Conservation (phyloP, 371 early-diverging fungal genomes). For the Rhizopus delemar region DNA sequence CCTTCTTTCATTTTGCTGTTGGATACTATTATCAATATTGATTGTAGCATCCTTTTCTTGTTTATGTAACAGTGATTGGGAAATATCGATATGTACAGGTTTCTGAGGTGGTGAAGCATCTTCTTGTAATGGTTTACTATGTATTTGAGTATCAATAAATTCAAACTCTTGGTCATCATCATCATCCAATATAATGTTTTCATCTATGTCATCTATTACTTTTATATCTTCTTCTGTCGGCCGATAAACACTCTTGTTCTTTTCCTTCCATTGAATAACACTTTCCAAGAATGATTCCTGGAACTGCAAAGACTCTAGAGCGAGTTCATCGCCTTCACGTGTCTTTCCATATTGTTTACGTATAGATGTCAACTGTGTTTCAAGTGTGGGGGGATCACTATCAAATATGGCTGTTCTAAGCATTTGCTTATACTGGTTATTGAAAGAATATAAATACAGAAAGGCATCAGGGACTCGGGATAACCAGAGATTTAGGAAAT, state of each 20-base stretch:
- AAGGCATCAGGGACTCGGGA: slow-evolving; percentile 43
- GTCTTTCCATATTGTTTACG: slow-evolving; percentile 51
- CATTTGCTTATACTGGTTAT: slow-evolving; percentile 48
- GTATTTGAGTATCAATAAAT: slow-evolving; percentile 9
- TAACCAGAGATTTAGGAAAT: slow-evolving; percentile 28
- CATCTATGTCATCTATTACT: background rate
- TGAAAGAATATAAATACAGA: slow-evolving; percentile 38
- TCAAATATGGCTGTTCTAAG: slow-evolving; percentile 46
- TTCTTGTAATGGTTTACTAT: background rate
- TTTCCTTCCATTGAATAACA: slow-evolving; percentile 30
- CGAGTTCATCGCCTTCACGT: slow-evolving; percentile 41
- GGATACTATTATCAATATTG: no score
- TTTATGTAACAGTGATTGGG: slow-evolving; percentile 1
- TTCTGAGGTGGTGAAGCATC: background rate
- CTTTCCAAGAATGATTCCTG: slow-evolving; percentile 41
- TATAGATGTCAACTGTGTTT: slow-evolving; percentile 27
- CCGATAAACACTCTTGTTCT: background rate
- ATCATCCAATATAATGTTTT: slow-evolving; percentile 9
- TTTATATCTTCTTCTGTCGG: background rate
- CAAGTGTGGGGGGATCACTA: slow-evolving; percentile 30
- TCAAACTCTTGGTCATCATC: slow-evolving; percentile 29
- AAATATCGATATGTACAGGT: background rate
- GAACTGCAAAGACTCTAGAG: slow-evolving; percentile 44
- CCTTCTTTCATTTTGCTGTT: background rate
- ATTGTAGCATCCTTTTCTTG: background rate